phyloP scores from a whole-genome alignment of 345 rosid genomes.

The Moricandia moricandioides region DNA sequence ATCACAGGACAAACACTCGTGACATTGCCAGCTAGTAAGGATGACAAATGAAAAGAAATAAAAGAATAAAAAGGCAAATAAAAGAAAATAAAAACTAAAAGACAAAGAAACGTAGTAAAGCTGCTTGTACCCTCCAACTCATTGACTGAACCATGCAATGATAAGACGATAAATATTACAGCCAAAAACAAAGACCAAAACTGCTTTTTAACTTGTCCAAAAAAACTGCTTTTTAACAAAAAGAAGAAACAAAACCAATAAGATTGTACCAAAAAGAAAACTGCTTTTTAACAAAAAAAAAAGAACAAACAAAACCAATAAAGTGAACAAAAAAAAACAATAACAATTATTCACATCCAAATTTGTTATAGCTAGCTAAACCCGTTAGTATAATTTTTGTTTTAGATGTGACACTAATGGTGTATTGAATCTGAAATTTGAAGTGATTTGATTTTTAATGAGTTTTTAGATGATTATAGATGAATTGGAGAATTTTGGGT shows the following conservation, averaged over 20 bases:
- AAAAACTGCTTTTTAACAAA: constrained; percentile 1
- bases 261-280: neutral
- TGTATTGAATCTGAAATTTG: too few relatives aligned
- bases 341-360: constrained; percentile 17
- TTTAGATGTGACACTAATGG: constrained; percentile 2
- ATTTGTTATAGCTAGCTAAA: constrained; percentile 1
- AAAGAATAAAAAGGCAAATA: constrained; percentile 38
- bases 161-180: constrained; percentile 50
- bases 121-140: constrained; percentile 44
- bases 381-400: constrained; percentile 5
- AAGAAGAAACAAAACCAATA: neutral
- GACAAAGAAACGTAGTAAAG: constrained; percentile 40
- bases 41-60: constrained; percentile 40
- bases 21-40: constrained; percentile 45
- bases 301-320: neutral
- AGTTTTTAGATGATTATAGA: too few relatives aligned
- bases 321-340: too few relatives aligned
- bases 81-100: constrained; percentile 43
- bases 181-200: constrained; percentile 28
- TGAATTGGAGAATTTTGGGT: too few relatives aligned
- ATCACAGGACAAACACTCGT: constrained; percentile 47
- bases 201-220: neutral
- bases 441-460: too few relatives aligned
- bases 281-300: neutral
- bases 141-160: constrained; percentile 44